A percentile compares a stretch with the other conserved stretches of the same genome.
Conservation (phyloP, 2,329 filamentous ascomycete species). For the Westerdykella sp. region DNA sequence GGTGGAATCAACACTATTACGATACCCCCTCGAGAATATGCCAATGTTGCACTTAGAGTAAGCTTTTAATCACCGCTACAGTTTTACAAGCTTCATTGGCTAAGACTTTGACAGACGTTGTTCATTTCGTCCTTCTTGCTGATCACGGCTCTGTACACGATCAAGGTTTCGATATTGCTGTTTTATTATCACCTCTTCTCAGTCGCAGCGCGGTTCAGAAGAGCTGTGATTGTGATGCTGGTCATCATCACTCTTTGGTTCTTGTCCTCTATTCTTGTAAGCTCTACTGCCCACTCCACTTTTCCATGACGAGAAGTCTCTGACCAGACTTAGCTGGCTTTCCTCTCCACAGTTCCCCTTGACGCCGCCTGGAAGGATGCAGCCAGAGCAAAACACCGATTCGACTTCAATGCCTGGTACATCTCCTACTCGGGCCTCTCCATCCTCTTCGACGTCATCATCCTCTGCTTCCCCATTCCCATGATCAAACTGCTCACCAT, state of each 20-base stretch:
- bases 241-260: slow-evolving; percentile 9
- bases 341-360: slow-evolving; percentile 9
- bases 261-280: slow-evolving; percentile 9
- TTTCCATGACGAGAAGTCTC: background rate
- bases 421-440: slow-evolving; percentile 9
- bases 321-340: slow-evolving; percentile 1
- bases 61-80: background rate
- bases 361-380: slow-evolving; percentile 8
- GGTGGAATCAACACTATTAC: slow-evolving; percentile 10
- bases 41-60: slow-evolving; percentile 10
- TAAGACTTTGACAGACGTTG: slow-evolving; percentile 5
- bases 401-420: slow-evolving; percentile 14
- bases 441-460: slow-evolving; percentile 12
- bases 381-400: slow-evolving; percentile 9
- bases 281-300: background rate
- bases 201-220: slow-evolving; percentile 5
- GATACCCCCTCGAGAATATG: slow-evolving; percentile 8
- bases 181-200: slow-evolving; percentile 14
- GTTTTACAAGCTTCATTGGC: background rate
- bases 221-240: slow-evolving; percentile 5
- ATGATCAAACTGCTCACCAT: slow-evolving; percentile 9
- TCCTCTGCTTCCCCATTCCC: slow-evolving; percentile 14
- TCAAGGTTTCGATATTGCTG: slow-evolving; percentile 12
- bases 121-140: slow-evolving; percentile 12
- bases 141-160: slow-evolving; percentile 9